Evolutionary conservation across 352 stramenopile genomes (phyloP).

Genomic region (Pythium plurisporium): DNA sequence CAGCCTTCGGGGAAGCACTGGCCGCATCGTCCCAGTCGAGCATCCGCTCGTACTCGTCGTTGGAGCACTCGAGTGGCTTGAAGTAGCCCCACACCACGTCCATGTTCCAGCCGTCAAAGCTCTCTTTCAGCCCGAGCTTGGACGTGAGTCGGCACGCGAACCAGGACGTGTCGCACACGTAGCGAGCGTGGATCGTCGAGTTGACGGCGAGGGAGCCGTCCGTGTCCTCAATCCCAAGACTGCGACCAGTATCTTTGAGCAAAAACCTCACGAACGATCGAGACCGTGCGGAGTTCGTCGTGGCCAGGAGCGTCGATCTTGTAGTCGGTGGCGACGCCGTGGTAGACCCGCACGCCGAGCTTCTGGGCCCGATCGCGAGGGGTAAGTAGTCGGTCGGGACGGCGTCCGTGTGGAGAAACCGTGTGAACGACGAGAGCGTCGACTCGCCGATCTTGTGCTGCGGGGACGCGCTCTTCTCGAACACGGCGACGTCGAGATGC

Average conservation of each 20-base stretch:
- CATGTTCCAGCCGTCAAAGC: slow-evolving; percentile 6
- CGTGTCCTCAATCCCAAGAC: not conserved
- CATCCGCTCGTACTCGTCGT: not conserved
- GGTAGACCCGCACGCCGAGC: slow-evolving; percentile 11
- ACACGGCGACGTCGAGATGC: slow-evolving; percentile 4
- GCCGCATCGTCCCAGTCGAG: slow-evolving; percentile 1
- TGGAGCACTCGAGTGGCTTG: slow-evolving; percentile 3
- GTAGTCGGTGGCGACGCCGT: slow-evolving; percentile 9
- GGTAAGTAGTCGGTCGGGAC: not conserved
- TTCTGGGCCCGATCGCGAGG: slow-evolving; percentile 9
- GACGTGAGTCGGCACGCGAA: slow-evolving; percentile 2
- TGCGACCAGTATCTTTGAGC: not conserved
- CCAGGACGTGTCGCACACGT: slow-evolving; percentile 4
- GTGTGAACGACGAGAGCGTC: slow-evolving; percentile 11
- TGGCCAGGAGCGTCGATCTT: not conserved
- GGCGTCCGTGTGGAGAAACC: slow-evolving; percentile 7
- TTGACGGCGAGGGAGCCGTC: not conserved
- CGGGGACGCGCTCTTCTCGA: slow-evolving; percentile 9
- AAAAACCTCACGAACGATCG: not conserved
- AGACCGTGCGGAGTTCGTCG: not conserved
- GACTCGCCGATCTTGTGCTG: slow-evolving; percentile 15
- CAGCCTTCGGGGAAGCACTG: slow-evolving; percentile 9
- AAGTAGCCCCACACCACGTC: slow-evolving; percentile 8
- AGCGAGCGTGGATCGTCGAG: slow-evolving; percentile 2
- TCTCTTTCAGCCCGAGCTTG: slow-evolving; percentile 3